Evolutionary conservation across 768 basidiomycete genomes (phyloP), one percentile per base, ranked within the genome.

Genomic region (Boletus fagicola): DNA sequence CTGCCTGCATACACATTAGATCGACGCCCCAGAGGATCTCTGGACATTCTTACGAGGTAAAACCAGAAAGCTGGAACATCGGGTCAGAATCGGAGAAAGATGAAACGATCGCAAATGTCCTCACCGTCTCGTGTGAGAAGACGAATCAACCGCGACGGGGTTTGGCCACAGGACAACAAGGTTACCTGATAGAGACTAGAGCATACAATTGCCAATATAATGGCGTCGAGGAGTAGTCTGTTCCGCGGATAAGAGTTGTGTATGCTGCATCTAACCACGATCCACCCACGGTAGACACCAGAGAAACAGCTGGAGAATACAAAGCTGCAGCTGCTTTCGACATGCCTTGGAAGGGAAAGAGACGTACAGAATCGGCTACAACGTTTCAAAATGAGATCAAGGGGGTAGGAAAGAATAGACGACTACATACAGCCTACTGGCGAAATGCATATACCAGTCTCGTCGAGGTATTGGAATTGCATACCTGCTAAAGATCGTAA

Each of bases 111-210:
- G 12, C 3, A 56, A 20, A 49, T 43, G 22, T 24, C 3, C 65
- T 58, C 47, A 70, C 68, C 68, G n/a, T 69, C 70, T 48, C 68
- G 60, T n/a, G 48, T 18, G 16, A 69, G 68, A 39, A 61, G 48
- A 35, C 7, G 38, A 9, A 61, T 16, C 26, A 72, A 54, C 2
- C 31, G 38, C 16, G 63, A 68, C 3, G 57, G 49, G 12, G 16
- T 18, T 22, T 48, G 5, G 2, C 7, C 15, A 24, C 5, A 20
- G 18, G 40, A 46, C 31, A 31, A 55, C 13, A 7, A 40, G 1
- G 26, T 36, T 16, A 45, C 24, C 11, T 33, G 54, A 33, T 22
- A 22, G 22, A 72, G 61, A 35, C 51, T 49, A 12, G 4, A 26
- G 4, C 8, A 49, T 9, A 65, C 38, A 18, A 57, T 1, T 0